Conservation (phyloP, 129 eudicot genomes). For the Scalesia atractyloides region DNA sequence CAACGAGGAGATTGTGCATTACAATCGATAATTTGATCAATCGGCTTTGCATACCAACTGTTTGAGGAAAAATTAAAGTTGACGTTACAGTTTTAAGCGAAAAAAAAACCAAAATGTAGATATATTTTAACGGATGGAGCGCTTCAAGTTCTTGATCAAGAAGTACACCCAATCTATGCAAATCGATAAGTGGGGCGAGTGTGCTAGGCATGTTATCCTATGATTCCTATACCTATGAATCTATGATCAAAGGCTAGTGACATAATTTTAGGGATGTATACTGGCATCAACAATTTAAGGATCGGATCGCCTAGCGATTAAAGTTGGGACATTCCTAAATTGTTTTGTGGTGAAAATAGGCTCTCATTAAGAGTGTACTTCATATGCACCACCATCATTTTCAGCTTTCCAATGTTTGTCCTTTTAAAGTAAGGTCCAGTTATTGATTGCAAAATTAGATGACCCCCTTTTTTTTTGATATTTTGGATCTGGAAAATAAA, state of each 20-base stretch:
- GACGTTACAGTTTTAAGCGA: not conserved
- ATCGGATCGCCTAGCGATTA: too few relatives aligned
- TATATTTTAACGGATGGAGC: not conserved
- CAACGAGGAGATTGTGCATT: not conserved
- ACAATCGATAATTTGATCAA: not conserved
- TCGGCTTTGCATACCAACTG: not conserved
- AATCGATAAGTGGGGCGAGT: slow-evolving; percentile 21
- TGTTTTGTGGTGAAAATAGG: slow-evolving; percentile 31
- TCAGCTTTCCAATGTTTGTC: slow-evolving; percentile 34
- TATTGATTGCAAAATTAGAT: slow-evolving; percentile 13
- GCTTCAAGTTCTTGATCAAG: slow-evolving; percentile 6
- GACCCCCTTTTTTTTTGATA: not conserved
- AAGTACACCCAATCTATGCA: slow-evolving; percentile 1
- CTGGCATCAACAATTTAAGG: slow-evolving; percentile 4
- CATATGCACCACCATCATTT: slow-evolving; percentile 31
- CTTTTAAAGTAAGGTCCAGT: slow-evolving; percentile 21
- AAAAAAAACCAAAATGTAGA: not conserved
- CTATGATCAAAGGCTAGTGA: slow-evolving; percentile 28
- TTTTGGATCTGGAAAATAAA: not conserved
- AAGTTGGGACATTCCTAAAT: slow-evolving; percentile 20
- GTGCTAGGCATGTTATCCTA: slow-evolving; percentile 21
- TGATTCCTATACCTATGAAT: not conserved
- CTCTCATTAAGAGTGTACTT: slow-evolving; percentile 25
- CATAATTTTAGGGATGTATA: slow-evolving; percentile 17
- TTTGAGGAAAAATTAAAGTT: not conserved